Percentiles rank a stretch among this genome's conserved stretches.
Evolutionary conservation across 768 basidiomycete genomes (phyloP).

Genomic region (Rossbeevera mucosa): DNA sequence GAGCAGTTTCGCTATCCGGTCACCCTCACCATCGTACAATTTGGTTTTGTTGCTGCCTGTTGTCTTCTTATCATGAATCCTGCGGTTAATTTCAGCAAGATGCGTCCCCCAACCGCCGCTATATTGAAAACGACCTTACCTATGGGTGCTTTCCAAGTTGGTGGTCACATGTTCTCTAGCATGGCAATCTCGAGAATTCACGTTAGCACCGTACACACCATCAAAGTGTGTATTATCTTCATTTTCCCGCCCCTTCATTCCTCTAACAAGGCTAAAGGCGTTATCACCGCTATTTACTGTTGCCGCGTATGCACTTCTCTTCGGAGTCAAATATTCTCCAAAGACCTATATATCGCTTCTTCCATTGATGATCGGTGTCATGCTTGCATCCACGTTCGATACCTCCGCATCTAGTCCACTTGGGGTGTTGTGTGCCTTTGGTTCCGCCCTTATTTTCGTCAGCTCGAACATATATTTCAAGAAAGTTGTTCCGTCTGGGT

Average conservation of each 20-base stretch:
- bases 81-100: constrained; percentile 54
- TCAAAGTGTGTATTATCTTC: constrained; percentile 64
- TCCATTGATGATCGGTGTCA: constrained; percentile 94
- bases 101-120: constrained; percentile 66
- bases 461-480: constrained; percentile 99
- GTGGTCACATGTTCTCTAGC: constrained; percentile 95
- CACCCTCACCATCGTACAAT: constrained; percentile 96
- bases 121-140: constrained; percentile 81
- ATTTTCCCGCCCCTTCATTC: neutral
- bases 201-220: constrained; percentile 97
- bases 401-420: constrained; percentile 79
- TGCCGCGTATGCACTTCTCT: constrained; percentile 88
- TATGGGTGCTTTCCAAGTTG: constrained; percentile 98
- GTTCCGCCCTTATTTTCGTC: constrained; percentile 95
- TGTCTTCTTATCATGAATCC: constrained; percentile 85
- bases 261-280: constrained; percentile 50
- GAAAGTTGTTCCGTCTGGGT: constrained; percentile 80
- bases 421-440: constrained; percentile 93
- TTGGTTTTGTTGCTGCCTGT: constrained; percentile 87
- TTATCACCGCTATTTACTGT: constrained; percentile 97
- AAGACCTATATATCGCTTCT: constrained; percentile 90
- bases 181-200: constrained; percentile 95
- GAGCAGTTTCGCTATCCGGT: constrained; percentile 91
- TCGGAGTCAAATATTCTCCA: constrained; percentile 88
- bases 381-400: constrained; percentile 95